Conservation (phyloP, 345 rosid species). For the Salix dunnii region DNA sequence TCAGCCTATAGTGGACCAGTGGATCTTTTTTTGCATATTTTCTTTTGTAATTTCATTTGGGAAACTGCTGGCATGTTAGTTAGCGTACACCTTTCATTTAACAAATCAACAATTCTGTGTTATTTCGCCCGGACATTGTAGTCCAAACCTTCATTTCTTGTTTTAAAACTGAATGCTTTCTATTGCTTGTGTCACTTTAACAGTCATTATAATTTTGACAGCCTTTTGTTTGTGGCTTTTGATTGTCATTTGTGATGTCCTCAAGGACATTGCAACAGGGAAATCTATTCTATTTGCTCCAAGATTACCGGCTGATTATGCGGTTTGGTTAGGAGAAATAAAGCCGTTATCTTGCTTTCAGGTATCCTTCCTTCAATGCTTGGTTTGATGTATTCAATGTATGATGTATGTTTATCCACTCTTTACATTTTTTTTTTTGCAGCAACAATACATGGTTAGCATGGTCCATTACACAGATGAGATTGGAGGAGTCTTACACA, state of each 20-base stretch:
- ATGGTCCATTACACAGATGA: constrained; percentile 66
- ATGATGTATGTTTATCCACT: constrained; percentile 3
- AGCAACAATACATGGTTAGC: constrained; percentile 76
- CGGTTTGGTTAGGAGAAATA: constrained; percentile 92
- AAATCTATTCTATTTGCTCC: constrained; percentile 79
- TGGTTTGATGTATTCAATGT: constrained; percentile 7
- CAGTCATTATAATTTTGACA: neutral
- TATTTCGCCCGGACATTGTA: too few species aligned
- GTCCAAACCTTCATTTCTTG: too few species aligned
- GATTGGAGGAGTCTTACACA: constrained; percentile 49
- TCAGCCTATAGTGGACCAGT: too few species aligned
- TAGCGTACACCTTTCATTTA: too few species aligned
- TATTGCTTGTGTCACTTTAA: neutral
- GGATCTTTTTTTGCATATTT: too few species aligned
- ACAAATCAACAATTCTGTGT: too few species aligned
- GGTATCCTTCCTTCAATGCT: constrained; percentile 34
- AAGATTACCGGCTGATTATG: constrained; percentile 71
- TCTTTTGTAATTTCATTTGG: too few species aligned
- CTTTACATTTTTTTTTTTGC: constrained; percentile 25
- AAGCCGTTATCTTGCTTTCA: constrained; percentile 57
- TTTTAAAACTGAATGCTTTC: neutral
- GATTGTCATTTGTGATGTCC: neutral
- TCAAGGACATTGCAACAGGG: constrained; percentile 79
- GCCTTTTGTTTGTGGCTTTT: neutral
- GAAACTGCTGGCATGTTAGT: too few species aligned